Conservation (phyloP, 805 yeast genomes). For the Yamadazyma tumulicola region DNA sequence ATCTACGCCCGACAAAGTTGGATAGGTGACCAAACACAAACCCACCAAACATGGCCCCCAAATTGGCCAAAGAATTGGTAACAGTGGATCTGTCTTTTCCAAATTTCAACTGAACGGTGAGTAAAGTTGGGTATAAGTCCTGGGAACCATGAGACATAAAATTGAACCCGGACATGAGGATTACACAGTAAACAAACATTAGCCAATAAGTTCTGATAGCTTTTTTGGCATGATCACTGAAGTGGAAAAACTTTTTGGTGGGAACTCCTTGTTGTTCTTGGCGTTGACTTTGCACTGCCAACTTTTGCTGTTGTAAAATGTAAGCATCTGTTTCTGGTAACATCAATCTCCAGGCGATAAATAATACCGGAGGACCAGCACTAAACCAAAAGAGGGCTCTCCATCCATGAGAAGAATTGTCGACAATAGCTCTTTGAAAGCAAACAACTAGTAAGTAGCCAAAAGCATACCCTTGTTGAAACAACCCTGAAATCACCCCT, state of each 20-base stretch:
- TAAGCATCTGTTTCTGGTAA: conserved; percentile 50
- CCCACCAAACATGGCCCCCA: conserved; percentile 42
- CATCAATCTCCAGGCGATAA: conserved; percentile 29
- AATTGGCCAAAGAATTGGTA: conserved; percentile 38
- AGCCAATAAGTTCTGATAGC: conserved; percentile 54
- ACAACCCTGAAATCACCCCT: conserved; percentile 61
- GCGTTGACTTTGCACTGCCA: conserved; percentile 10
- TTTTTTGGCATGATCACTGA: conserved; percentile 7
- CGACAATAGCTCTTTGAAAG: conserved; percentile 59
- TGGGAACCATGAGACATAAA: conserved; percentile 42
- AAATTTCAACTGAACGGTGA: conserved; percentile 31
- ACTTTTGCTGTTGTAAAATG: conserved; percentile 30
- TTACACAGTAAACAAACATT: conserved; percentile 50
- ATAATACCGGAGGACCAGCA: conserved; percentile 49
- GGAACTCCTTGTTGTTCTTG: conserved; percentile 4
- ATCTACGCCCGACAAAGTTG: conserved; percentile 35
- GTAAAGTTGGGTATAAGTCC: conserved; percentile 40
- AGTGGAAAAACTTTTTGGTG: conserved; percentile 5
- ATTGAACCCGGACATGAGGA: conserved; percentile 43
- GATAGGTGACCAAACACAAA: conserved; percentile 43
- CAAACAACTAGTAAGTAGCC: conserved; percentile 66
- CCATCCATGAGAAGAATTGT: conserved; percentile 51
- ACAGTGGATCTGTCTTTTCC: conserved; percentile 33
- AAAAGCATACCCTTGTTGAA: conserved; percentile 79
- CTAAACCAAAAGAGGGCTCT: conserved; percentile 67